Base-by-base conservation (phyloP, 2,329 filamentous ascomycete species). In the Sporothrix schenckii region DNA sequence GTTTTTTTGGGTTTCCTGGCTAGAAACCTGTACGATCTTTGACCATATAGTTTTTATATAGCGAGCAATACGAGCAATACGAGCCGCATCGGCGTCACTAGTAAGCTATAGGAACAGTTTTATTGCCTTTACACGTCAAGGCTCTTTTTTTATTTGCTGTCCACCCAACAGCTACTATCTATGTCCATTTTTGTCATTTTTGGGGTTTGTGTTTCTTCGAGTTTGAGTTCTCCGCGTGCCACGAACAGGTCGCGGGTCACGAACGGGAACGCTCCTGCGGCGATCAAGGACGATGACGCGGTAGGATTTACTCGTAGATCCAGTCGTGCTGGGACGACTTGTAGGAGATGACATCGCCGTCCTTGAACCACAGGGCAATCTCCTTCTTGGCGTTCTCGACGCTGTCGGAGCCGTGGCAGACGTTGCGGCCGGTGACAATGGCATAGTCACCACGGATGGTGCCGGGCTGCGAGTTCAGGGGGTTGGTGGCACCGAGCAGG, bases 331-430 rank as follows among this genome's bases (percentile, higher is more conserved):
- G 88, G 81, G 92, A 86, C 77, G 86, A 86, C 88, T 95, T 94
- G 89, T 92, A 98, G 84, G 81, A 87, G 84, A 93, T 84, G 80
- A 97, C 81, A 84, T 98, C 95, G 77, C 89, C 89, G 77, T 92
- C 86, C 84, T 91, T 90, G 92, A 99, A 99, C 95, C 95, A 99
- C 81, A 98, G 90, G 79, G 91, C 91, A 81, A 99, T 99, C 88
- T 99, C 95, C 92, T 98, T 97, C 91, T 98, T 89, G 85, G 95
- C 95, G 87, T 89, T 97, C 90, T 99, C 95, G 84, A 99, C 94
- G 81, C 88, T 90, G 89, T 99, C 95, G 84, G 93, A 97, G 82
- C 95, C 95, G 90, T 99, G 95, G 92, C 94, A 98, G 86, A 98
- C 93, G 88, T 99, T 99, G 83, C 94, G 93, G 85, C 95, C 95